Percentiles rank a stretch among this genome's conserved stretches.
phyloP scores from a whole-genome alignment of 768 basidiomycete species.

The Kwoniella dendrophila region DNA sequence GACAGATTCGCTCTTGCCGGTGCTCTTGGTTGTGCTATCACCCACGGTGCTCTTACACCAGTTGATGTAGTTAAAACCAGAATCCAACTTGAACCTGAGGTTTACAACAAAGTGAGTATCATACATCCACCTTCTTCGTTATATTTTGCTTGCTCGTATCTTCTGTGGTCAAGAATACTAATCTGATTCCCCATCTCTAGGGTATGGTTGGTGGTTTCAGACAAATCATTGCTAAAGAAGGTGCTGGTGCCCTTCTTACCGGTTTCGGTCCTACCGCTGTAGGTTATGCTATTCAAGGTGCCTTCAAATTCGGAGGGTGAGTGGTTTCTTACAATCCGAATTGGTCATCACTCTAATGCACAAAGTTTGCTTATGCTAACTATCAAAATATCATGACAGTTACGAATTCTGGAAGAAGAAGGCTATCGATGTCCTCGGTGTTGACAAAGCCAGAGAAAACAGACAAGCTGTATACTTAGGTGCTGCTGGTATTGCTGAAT shows the following conservation, averaged over 20 bases:
- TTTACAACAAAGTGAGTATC: slow-evolving; percentile 55
- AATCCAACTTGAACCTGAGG: slow-evolving; percentile 78
- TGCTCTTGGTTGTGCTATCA: slow-evolving; percentile 56
- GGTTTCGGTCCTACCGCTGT: slow-evolving; percentile 90
- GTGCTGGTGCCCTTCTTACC: slow-evolving; percentile 85
- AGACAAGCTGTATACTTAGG: slow-evolving; percentile 84
- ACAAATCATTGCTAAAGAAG: slow-evolving; percentile 86
- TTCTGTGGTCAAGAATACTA: background rate
- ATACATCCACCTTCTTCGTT: background rate
- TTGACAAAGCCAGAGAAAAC: slow-evolving; percentile 72
- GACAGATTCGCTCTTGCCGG: slow-evolving; percentile 56
- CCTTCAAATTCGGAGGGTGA: slow-evolving; percentile 94
- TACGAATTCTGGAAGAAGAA: slow-evolving; percentile 95
- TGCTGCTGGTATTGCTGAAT: slow-evolving; percentile 89
- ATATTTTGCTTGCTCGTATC: background rate
- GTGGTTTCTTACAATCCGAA: slow-evolving; percentile 1
- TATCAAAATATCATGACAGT: slow-evolving; percentile 24
- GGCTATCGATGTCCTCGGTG: slow-evolving; percentile 84
- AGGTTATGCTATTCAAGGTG: slow-evolving; percentile 92
- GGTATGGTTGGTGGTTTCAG: slow-evolving; percentile 82
- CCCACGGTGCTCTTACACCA: slow-evolving; percentile 57
- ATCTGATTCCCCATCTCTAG: slow-evolving; percentile 42
- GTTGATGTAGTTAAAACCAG: slow-evolving; percentile 98
- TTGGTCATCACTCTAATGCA: background rate
- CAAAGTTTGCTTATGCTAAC: background rate